phyloP scores from a whole-genome alignment of 75 land plant species.

The Sequoiadendron giganteum region DNA sequence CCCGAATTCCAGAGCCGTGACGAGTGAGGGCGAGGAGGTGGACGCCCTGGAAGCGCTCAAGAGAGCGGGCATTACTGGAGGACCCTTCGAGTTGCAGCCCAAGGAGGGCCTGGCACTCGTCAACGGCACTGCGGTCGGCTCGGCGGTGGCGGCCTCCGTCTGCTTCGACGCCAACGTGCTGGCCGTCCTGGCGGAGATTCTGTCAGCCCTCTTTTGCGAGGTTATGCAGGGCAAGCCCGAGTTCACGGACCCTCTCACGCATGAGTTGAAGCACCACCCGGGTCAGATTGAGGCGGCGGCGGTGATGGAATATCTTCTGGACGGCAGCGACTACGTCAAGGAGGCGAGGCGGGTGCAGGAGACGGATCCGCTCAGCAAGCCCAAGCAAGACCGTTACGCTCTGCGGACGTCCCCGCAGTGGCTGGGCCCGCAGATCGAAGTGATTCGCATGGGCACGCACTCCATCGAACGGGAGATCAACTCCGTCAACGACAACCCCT shows the following conservation, averaged over 20 bases:
- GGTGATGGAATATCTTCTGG: too few relatives aligned
- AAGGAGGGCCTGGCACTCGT: too few relatives aligned
- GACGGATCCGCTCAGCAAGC: too few relatives aligned
- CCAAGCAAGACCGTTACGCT: constrained; percentile 14
- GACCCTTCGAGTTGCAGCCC: constrained; percentile 7
- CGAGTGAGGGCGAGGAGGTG: constrained; percentile 5
- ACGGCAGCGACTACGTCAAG: too few relatives aligned
- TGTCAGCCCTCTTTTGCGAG: background rate
- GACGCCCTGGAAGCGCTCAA: constrained; percentile 17
- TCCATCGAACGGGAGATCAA: too few relatives aligned
- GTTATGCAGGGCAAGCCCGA: background rate
- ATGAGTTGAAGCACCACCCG: too few relatives aligned
- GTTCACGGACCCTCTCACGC: too few relatives aligned
- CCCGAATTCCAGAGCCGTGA: constrained; percentile 18
- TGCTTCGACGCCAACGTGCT: constrained; percentile 21
- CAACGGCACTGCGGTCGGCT: constrained; percentile 25
- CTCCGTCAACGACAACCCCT: too few relatives aligned
- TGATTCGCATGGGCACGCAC: too few relatives aligned
- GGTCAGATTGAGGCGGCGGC: too few relatives aligned
- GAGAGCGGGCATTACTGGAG: background rate
- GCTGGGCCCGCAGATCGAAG: too few relatives aligned
- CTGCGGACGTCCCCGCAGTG: constrained; percentile 18
- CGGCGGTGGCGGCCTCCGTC: constrained; percentile 8
- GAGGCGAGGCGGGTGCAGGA: too few relatives aligned
- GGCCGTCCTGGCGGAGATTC: constrained; percentile 23